Conservation (phyloP, 192 early-diverging fungal genomes). For the Backusella macrospora region DNA sequence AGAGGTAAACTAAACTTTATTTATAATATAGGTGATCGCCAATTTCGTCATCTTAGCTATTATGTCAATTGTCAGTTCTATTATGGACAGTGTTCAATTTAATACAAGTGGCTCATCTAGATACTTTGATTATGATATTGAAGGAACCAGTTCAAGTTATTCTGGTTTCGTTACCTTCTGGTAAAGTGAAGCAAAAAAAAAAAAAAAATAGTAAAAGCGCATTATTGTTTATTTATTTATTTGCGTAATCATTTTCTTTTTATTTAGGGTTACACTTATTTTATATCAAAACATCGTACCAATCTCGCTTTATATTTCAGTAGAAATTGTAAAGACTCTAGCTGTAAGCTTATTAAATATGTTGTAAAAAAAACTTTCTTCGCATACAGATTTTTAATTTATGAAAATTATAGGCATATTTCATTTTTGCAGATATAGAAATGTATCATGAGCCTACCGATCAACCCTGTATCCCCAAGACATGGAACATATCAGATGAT, state of each 20-base stretch:
- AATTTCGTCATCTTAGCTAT: slow-evolving; percentile 82
- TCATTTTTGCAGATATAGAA: slow-evolving; percentile 88
- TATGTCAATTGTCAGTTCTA: slow-evolving; percentile 69
- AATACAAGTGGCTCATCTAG: slow-evolving; percentile 55
- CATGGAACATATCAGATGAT: slow-evolving; percentile 94
- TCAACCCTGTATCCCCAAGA: slow-evolving; percentile 77
- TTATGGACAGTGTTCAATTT: slow-evolving; percentile 66
- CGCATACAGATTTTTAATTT: neutral
- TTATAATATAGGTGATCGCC: slow-evolving; percentile 59
- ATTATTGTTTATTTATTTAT: neutral
- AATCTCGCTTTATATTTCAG: slow-evolving; percentile 91
- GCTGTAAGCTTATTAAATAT: slow-evolving; percentile 57
- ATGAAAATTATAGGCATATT: slow-evolving; percentile 65
- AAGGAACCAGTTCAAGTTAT: slow-evolving; percentile 53
- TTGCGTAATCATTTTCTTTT: neutral
- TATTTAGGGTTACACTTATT: slow-evolving; percentile 78
- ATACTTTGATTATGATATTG: slow-evolving; percentile 51
- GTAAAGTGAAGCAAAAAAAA: slow-evolving; percentile 29
- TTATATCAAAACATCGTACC: slow-evolving; percentile 96
- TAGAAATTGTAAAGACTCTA: slow-evolving; percentile 90
- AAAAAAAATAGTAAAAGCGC: neutral
- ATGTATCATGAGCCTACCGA: slow-evolving; percentile 85
- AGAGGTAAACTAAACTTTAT: slow-evolving; percentile 8
- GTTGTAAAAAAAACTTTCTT: neutral
- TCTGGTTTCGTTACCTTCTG: slow-evolving; percentile 77